Conservation (phyloP, 83 land plant species). For the Thuja plicata region DNA sequence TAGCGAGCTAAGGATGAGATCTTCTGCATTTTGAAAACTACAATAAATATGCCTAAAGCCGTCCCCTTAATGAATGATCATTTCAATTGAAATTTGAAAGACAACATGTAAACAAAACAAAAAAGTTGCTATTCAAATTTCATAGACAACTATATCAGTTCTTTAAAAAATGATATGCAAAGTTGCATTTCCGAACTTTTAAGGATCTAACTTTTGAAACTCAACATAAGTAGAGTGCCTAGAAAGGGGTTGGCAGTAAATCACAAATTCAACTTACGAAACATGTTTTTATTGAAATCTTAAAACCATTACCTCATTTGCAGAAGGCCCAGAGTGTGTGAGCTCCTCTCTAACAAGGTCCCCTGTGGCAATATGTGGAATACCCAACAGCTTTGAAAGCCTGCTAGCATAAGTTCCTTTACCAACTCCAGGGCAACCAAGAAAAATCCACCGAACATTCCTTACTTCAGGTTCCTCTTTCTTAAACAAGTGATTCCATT, state of each 20-base stretch:
- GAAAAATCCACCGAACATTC: conserved; percentile 65
- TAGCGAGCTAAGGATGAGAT: background rate
- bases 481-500: background rate
- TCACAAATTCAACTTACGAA: background rate
- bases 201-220: background rate
- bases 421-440: conserved; percentile 92
- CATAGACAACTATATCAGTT: background rate
- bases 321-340: conserved; percentile 48
- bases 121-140: background rate
- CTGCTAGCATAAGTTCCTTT: conserved; percentile 91
- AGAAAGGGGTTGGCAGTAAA: background rate
- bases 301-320: conserved; percentile 42
- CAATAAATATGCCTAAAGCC: background rate
- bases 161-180: background rate
- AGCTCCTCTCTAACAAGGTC: conserved; percentile 82
- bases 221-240: background rate
- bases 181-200: background rate
- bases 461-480: background rate
- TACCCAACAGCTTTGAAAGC: conserved; percentile 60
- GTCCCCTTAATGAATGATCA: background rate
- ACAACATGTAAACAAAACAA: background rate
- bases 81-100: background rate
- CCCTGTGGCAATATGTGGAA: conserved; percentile 93
- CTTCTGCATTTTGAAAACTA: background rate
- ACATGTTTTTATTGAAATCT: background rate